Conservation (phyloP, 1,139 yeast species). For the Meyerozyma sp. region DNA sequence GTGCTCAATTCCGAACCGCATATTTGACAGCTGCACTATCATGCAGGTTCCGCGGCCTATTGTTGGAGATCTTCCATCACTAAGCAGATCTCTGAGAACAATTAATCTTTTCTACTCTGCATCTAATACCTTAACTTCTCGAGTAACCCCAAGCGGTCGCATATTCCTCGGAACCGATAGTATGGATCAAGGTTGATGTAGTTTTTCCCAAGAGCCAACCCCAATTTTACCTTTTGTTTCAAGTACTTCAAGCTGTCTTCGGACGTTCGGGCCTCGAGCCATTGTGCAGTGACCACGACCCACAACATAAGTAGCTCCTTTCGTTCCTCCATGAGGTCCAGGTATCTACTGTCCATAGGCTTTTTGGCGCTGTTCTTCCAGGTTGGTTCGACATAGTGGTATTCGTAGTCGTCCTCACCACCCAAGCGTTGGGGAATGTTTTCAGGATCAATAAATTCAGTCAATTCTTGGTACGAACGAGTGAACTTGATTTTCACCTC, state of each 20-base stretch:
- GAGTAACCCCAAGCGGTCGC: conserved; percentile 42
- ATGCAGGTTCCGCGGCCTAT: too few species aligned
- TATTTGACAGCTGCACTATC: too few species aligned
- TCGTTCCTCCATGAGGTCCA: conserved; percentile 34
- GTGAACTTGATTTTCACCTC: conserved; percentile 79
- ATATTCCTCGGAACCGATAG: conserved; percentile 60
- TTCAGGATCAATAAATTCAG: conserved; percentile 46
- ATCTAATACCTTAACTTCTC: not conserved
- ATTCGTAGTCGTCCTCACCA: conserved; percentile 55
- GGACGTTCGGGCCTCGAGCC: conserved; percentile 55
- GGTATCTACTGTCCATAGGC: conserved; percentile 28
- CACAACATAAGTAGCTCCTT: conserved; percentile 40
- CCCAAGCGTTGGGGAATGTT: conserved; percentile 61
- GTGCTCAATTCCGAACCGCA: too few species aligned
- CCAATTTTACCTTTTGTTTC: conserved; percentile 44
- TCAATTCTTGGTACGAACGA: conserved; percentile 52
- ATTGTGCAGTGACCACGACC: conserved; percentile 50
- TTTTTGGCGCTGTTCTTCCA: conserved; percentile 18
- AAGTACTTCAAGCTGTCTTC: conserved; percentile 38
- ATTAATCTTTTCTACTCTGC: too few species aligned
- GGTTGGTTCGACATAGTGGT: conserved; percentile 51
- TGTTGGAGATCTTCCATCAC: too few species aligned
- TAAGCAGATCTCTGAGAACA: too few species aligned
- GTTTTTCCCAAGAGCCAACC: conserved; percentile 46
- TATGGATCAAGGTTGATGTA: conserved; percentile 67